Base-by-base conservation (phyloP, 2,329 filamentous ascomycete genomes). In the Trichoderma aggressivum region DNA sequence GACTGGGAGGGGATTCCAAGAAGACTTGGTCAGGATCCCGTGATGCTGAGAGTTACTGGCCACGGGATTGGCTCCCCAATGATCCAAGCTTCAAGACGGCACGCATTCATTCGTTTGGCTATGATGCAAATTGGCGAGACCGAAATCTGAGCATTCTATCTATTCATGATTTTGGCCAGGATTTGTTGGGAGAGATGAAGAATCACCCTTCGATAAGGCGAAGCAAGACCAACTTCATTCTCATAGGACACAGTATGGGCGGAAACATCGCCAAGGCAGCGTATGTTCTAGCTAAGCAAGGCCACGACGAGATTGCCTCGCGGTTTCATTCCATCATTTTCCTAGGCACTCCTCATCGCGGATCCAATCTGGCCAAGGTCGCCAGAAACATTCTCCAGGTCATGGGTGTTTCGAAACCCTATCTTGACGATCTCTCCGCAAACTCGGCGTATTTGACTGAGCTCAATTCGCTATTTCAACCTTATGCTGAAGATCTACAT, bases 181-280 rank as follows among this genome's bases (percentile, higher is more conserved):
- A 58, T 63, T 58, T 69, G 5, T 21, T 64, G 5, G 58, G 64
- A 26, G 70, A 69, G 59, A 58, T 72, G 26, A 36, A 32, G 36
- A 70, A 59, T 14, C 28, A 63, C 18, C 64, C 24, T 12, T 39
- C 28, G 16, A 71, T 71, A 18, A 50, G 43, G 26, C n/a, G 47
- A 18, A 56, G 69, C 21, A 30, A 47, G 4, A 34, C 69, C 43
- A 36, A 39, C 14, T 39, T 71, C 30, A 21, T 71, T 24, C 24
- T 68, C 6, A 32, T 71, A n/a, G 63, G 70, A 11, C 70, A 69
- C 24, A 71, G 70, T 47, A 71, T 71, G 70, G 64, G 70, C 10
- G 70, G 70, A 11, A 43, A 30, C 28, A 47, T 71, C 6, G 58
- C 58, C 10, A 71, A 71, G 64, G 58, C 61, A 26, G 43, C 64